Conservation (phyloP, 2,329 filamentous ascomycete genomes). For the Cyphellophora attinorum region DNA sequence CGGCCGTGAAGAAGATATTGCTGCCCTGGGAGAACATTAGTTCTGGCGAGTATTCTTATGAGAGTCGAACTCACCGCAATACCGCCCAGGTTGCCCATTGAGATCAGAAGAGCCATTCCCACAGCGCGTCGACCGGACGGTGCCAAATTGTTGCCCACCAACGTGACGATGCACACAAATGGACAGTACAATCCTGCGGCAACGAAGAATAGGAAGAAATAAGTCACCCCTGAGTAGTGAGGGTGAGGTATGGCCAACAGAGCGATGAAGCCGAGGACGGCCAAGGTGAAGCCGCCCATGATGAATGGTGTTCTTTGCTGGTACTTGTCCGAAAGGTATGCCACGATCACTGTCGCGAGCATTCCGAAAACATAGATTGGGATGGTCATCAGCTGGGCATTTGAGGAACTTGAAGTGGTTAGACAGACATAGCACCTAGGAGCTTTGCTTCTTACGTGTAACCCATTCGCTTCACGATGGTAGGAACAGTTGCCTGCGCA, state of each 20-base stretch:
- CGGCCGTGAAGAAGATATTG: conserved; percentile 57
- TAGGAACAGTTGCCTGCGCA: conserved; percentile 25
- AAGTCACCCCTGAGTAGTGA: conserved; percentile 57
- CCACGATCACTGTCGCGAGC: conserved; percentile 57
- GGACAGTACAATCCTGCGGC: conserved; percentile 71
- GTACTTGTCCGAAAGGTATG: conserved; percentile 67
- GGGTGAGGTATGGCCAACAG: conserved; percentile 59
- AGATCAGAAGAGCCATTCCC: not conserved
- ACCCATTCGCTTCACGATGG: conserved; percentile 31
- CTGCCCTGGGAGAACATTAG: too few relatives aligned
- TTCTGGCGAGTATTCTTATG: too few relatives aligned
- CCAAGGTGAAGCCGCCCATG: conserved; percentile 56
- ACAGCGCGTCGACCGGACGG: not conserved
- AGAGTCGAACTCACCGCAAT: too few relatives aligned
- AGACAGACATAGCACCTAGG: too few relatives aligned
- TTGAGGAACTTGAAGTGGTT: too few relatives aligned
- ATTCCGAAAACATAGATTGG: conserved; percentile 57
- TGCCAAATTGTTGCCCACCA: conserved; percentile 63
- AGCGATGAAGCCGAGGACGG: conserved; percentile 60
- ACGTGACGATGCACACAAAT: conserved; percentile 81
- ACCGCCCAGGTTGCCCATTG: conserved; percentile 51
- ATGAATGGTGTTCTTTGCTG: conserved; percentile 68
- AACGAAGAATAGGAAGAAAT: conserved; percentile 72
- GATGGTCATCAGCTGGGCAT: not conserved
- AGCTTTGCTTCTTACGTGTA: conserved; percentile 49